Percentiles rank a stretch among this genome's conserved stretches.
These are phyloP conservation scores for Fibroporia radiculosa DNA, from an alignment of 768 basidiomycete genomes.

Conservation along the genomic window DNA sequence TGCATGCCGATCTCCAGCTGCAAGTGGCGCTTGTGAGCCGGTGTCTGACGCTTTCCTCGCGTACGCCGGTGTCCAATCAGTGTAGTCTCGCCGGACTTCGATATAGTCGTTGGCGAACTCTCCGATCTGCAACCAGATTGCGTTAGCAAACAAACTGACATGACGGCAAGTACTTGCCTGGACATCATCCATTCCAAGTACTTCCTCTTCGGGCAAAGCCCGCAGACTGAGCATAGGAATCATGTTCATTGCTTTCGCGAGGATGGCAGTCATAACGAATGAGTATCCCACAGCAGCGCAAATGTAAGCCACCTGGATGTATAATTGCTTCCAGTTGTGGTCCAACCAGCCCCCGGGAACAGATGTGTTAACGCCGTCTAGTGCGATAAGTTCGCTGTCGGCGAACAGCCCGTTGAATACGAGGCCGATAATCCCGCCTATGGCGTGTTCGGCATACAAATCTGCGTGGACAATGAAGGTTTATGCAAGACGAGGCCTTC, in stretches of 20 bases:
- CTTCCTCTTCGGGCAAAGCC: conserved; percentile 51
- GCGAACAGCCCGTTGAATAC: conserved; percentile 84
- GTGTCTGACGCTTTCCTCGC: conserved; percentile 3
- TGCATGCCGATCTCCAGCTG: conserved; percentile 26
- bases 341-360: conserved; percentile 84
- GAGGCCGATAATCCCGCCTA: conserved; percentile 76
- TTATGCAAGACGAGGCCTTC: not conserved
- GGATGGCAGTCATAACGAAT: conserved; percentile 68
- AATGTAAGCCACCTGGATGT: conserved; percentile 76
- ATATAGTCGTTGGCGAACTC: conserved; percentile 47
- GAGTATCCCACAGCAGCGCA: conserved; percentile 67
- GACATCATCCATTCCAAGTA: conserved; percentile 80
- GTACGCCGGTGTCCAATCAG: conserved; percentile 40
- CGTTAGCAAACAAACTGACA: not conserved
- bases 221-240: conserved; percentile 74
- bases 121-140: conserved; percentile 37
- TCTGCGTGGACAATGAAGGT: conserved; percentile 22
- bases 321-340: conserved; percentile 72
- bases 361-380: conserved; percentile 57
- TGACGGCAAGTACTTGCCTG: conserved; percentile 39
- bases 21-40: conserved; percentile 11
- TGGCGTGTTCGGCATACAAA: conserved; percentile 85
- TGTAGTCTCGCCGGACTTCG: conserved; percentile 58
- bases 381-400: conserved; percentile 64
- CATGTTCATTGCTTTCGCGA: conserved; percentile 74